These are phyloP conservation scores for Thalia dealbata DNA, from an alignment of 176 grass and related monocot genomes.

Conservation along the genomic window DNA sequence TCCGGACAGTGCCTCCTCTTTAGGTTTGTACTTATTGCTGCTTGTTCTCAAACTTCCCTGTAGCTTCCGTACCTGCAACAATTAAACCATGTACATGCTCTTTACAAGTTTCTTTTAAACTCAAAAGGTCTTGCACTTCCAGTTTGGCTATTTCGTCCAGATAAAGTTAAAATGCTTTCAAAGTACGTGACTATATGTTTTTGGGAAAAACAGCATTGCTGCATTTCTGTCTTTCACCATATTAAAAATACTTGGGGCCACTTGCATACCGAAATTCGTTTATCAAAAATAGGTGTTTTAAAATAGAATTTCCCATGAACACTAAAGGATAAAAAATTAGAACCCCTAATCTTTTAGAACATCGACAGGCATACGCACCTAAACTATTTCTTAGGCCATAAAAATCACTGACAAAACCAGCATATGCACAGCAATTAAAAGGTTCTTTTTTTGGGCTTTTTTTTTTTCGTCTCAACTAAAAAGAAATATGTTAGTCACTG, in stretches of 20 bases:
- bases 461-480: not conserved
- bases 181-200: too few species aligned
- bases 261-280: not conserved
- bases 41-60: conserved; percentile 58
- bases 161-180: not conserved
- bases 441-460: not conserved
- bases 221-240: not conserved
- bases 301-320: not conserved
- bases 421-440: not conserved
- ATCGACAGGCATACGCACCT: not conserved
- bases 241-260: not conserved
- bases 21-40: conserved; percentile 61
- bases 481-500: conserved; percentile 1
- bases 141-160: not conserved
- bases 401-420: not conserved
- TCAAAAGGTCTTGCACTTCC: too few species aligned
- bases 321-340: not conserved
- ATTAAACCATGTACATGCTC: not conserved
- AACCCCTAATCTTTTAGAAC: not conserved
- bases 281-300: not conserved
- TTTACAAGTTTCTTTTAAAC: not conserved
- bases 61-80: conserved; percentile 41
- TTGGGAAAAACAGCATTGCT: too few species aligned
- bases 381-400: not conserved
- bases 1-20: conserved; percentile 54